Conservation (phyloP, 2,329 filamentous ascomycete species). For the Aureobasidium sp. region DNA sequence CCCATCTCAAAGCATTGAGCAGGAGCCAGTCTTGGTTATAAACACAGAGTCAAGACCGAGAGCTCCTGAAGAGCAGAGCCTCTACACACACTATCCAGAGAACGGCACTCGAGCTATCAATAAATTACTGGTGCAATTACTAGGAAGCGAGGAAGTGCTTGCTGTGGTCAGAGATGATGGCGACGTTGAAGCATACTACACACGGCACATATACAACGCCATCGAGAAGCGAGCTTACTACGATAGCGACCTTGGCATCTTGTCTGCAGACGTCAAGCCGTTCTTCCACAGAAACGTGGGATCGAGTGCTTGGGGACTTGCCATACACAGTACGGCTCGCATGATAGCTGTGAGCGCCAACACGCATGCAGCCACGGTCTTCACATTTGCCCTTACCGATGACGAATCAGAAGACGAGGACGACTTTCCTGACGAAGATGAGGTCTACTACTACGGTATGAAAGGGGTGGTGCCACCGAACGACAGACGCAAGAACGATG, state of each 20-base stretch:
- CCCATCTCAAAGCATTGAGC: slow-evolving; percentile 31
- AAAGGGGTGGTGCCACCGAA: background rate
- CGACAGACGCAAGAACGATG: slow-evolving; percentile 19
- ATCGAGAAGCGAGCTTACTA: slow-evolving; percentile 26
- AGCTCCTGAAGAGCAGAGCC: background rate
- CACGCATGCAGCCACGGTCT: slow-evolving; percentile 48
- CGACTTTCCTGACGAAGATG: background rate
- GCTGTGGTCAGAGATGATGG: slow-evolving; percentile 52
- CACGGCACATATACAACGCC: slow-evolving; percentile 26
- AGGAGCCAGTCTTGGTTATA: slow-evolving; percentile 30
- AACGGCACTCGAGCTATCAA: slow-evolving; percentile 30
- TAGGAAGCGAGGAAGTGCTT: slow-evolving; percentile 38
- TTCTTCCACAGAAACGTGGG: slow-evolving; percentile 74
- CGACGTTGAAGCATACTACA: slow-evolving; percentile 37
- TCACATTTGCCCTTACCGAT: slow-evolving; percentile 48
- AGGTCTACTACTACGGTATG: background rate
- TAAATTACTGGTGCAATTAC: slow-evolving; percentile 33
- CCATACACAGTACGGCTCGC: slow-evolving; percentile 71
- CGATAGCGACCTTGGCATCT: slow-evolving; percentile 16
- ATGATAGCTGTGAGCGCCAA: slow-evolving; percentile 84
- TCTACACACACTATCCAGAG: background rate
- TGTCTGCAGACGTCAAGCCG: slow-evolving; percentile 37
- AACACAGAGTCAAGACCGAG: slow-evolving; percentile 28
- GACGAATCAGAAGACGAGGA: slow-evolving; percentile 13
- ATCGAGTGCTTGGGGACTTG: slow-evolving; percentile 78